Evolutionary conservation across 1,139 yeast genomes (phyloP).

Genomic region (Suhomyces yuchorum): DNA sequence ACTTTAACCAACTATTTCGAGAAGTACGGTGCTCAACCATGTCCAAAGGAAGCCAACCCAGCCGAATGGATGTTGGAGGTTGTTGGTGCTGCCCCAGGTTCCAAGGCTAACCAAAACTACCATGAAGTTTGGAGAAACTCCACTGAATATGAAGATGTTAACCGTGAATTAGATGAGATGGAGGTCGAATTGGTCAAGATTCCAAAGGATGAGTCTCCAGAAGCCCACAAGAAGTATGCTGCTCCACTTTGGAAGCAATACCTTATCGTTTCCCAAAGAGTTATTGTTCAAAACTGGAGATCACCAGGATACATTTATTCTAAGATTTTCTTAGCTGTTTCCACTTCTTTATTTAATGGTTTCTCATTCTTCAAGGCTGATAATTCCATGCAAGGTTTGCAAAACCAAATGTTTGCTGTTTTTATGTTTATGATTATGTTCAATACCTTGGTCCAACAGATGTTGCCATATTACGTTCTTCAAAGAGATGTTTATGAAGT

Average conservation of each 20-base stretch:
- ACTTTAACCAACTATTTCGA: slow-evolving; percentile 59
- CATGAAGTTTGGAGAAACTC: slow-evolving; percentile 38
- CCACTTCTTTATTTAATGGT: slow-evolving; percentile 66
- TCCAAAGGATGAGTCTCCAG: slow-evolving; percentile 28
- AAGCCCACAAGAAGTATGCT: slow-evolving; percentile 42
- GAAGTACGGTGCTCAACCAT: slow-evolving; percentile 50
- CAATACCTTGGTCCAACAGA: slow-evolving; percentile 63
- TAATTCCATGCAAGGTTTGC: slow-evolving; percentile 59
- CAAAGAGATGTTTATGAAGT: slow-evolving; percentile 72
- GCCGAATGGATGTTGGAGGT: slow-evolving; percentile 63
- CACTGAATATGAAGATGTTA: slow-evolving; percentile 26
- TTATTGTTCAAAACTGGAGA: slow-evolving; percentile 70
- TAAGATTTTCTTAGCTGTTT: slow-evolving; percentile 54
- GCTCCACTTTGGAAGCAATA: slow-evolving; percentile 51
- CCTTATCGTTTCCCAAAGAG: slow-evolving; percentile 53
- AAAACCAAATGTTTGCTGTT: slow-evolving; percentile 56
- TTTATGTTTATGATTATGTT: slow-evolving; percentile 59
- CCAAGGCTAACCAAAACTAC: slow-evolving; percentile 38
- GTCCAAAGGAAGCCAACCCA: slow-evolving; percentile 51
- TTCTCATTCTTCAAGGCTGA: slow-evolving; percentile 73
- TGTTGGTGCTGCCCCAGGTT: slow-evolving; percentile 43
- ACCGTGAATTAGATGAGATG: slow-evolving; percentile 29
- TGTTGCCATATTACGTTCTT: slow-evolving; percentile 66
- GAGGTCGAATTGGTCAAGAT: slow-evolving; percentile 30
- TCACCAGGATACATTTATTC: slow-evolving; percentile 73